Evolutionary conservation across 768 basidiomycete species (phyloP).

Genomic region (Flagelloscypha sp.): DNA sequence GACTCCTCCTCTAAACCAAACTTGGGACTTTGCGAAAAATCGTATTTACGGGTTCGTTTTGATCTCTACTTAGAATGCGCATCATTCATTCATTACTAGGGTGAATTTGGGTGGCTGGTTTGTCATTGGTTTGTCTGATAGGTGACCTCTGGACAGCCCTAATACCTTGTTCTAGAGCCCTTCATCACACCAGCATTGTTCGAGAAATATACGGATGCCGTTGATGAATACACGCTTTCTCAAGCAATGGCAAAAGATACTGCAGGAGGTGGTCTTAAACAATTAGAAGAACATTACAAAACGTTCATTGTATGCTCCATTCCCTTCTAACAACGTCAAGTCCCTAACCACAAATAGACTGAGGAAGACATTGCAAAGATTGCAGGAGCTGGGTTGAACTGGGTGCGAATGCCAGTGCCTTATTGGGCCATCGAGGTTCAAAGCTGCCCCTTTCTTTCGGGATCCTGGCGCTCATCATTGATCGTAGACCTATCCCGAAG

Average conservation of each 20-base stretch:
- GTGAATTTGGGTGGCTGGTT: constrained; percentile 73
- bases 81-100: constrained; percentile 24
- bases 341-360: constrained; percentile 36
- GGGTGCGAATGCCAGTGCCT: constrained; percentile 57
- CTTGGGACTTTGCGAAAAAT: constrained; percentile 50
- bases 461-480: too few species aligned
- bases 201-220: constrained; percentile 36
- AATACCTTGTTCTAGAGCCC: constrained; percentile 45
- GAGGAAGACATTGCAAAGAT: constrained; percentile 69
- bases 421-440: constrained; percentile 59
- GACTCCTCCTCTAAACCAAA: constrained; percentile 49
- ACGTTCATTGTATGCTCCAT: constrained; percentile 50
- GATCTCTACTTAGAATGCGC: constrained; percentile 15
- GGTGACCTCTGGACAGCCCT: constrained; percentile 44
- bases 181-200: constrained; percentile 47
- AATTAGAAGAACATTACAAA: constrained; percentile 53
- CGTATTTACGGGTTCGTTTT: constrained; percentile 41
- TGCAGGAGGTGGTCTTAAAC: constrained; percentile 35
- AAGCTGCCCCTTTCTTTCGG: too few species aligned
- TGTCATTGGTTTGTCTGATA: too few species aligned
- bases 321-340: neutral
- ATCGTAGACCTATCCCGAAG: constrained; percentile 41
- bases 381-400: constrained; percentile 65
- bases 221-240: constrained; percentile 53
- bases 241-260: constrained; percentile 47